Evolutionary conservation across 495 filamentous ascomycete species (phyloP), one percentile per base, ranked within the genome.

Genomic region (Neurospora discreta): DNA sequence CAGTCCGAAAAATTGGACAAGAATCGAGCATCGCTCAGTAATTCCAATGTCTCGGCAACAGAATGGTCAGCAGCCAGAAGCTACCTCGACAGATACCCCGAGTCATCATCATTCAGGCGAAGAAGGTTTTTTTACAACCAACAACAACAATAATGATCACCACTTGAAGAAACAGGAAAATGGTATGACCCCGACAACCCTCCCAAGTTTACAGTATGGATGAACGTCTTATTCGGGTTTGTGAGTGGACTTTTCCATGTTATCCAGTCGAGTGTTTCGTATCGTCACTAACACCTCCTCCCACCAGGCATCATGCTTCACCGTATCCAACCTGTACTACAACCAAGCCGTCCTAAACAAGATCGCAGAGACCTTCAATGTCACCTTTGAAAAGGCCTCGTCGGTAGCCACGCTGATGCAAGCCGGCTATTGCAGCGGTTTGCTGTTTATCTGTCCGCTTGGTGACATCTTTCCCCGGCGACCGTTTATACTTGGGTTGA

Each of bases 331-430:
- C 78, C 81, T 92, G 9, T 92, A 92, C 79, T 81, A 92, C 77
- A 88, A 86, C 58, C 90, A 92, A 69, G 89, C 90, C 1, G 88
- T 92, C 69, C 81, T 92, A 15, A 87, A 91, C 77, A 82, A 86
- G 36, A 83, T 92, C 39, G 89, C 90, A 1, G 73, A 80, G 11
- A 86, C 87, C 39, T 92, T 92, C 72, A 36, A 82, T 70, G 89
- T 92, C 44, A 84, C 81, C 18, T 85, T 89, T 68, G 87, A 89
- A 74, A 78, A 79, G 20, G 83, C 87, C 18, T 88, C 88, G 5
- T 79, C 88, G 42, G 76, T 96, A 65, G 92, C 93, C 13, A 95
- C 93, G 0, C 81, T 93, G 8, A 91, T 90, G 78, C 93, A 96
- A 76, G 91, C 91, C 5, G 93, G 93, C 5, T 96, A 96, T 81